Evolutionary conservation across 192 early-diverging fungal species (phyloP).

Genomic region (Linderina pennispora): DNA sequence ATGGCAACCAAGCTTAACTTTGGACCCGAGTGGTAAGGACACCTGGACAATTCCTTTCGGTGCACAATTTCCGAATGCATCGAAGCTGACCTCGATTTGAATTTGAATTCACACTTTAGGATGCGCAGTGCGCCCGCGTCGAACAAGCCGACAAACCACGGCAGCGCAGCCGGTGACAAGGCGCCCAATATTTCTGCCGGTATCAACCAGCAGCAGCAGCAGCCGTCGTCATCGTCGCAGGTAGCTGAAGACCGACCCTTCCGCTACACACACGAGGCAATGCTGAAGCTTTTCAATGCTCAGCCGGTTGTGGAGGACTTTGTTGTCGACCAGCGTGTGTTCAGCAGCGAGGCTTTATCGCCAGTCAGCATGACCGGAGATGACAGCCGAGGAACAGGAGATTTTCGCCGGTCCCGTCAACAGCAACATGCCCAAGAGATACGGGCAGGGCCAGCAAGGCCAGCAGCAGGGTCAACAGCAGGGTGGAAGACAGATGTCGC

Average conservation of each 20-base stretch:
- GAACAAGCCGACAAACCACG: conserved; percentile 8
- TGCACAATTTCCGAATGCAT: not conserved
- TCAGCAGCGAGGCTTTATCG: conserved; percentile 49
- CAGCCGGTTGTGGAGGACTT: conserved; percentile 55
- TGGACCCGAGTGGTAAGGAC: conserved; percentile 67
- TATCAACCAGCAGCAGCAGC: conserved; percentile 4
- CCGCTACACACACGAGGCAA: conserved; percentile 68
- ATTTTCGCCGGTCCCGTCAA: conserved; percentile 42
- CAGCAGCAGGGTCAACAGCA: conserved; percentile 10
- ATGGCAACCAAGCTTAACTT: conserved; percentile 66
- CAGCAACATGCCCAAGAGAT: conserved; percentile 48
- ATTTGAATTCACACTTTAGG: conserved; percentile 11
- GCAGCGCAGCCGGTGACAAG: conserved; percentile 7
- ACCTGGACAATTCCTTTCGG: not conserved
- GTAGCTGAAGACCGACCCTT: no score
- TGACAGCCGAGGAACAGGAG: conserved; percentile 60
- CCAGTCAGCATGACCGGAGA: conserved; percentile 55
- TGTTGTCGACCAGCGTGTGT: conserved; percentile 60
- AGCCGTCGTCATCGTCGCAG: no score
- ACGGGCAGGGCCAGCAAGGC: conserved; percentile 5
- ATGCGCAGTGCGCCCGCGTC: conserved; percentile 36
- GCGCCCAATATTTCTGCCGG: not conserved
- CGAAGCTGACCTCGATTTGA: not conserved
- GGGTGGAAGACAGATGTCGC: conserved; percentile 3
- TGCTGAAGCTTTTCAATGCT: conserved; percentile 65